Base-by-base conservation (phyloP, 2,329 filamentous ascomycete species). In the Bipolaris gigantea region DNA sequence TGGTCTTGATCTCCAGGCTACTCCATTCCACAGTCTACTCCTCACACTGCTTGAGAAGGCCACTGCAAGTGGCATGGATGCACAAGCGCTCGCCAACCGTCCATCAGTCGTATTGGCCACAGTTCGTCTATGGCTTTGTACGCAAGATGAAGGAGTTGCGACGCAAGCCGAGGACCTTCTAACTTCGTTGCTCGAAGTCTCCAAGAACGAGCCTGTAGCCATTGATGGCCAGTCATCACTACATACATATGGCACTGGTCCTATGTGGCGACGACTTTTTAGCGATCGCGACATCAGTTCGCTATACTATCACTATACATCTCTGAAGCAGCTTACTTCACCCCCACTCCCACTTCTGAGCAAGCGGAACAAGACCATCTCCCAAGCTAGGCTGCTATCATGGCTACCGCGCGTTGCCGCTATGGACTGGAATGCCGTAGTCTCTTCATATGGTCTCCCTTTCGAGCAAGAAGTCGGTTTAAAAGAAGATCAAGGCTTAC, bases 241-340 rank as follows among this genome's bases (percentile, higher is more conserved):
- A 11, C 64, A 71, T 32, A 61, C 62, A 5, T 70, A 70, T 54
- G 74, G 63, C 7, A 61, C 62, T 39, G 71, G 67, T 1, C 70
- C 85, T 1, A 76, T 88, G 64, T 87, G 84, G 85, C 81, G 83
- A 64, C 80, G 85, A 16, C 61, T 87, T 0, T 87, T 88, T 62
- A 77, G 79, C 2, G 85, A 87, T 58, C 79, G 77, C 53, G 79
- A 85, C 62, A 79, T 87, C 6, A 85, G 85, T 60, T 75, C 75
- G 1, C 73, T 80, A 7, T 74, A 87, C 30, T 87, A 84, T 70
- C 78, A 80, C 27, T 75, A 80, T 47, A 85, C 81, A 63, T 81
- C 79, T 56, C 70, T 80, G 38, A 71, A 72, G 40, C 44, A 61
- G n/a, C 56, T 72, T 15, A 70, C 71, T n/a, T 59, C 71, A 27